phyloP scores from a whole-genome alignment of 345 rosid species.

The Gynandropsis gynandra region DNA sequence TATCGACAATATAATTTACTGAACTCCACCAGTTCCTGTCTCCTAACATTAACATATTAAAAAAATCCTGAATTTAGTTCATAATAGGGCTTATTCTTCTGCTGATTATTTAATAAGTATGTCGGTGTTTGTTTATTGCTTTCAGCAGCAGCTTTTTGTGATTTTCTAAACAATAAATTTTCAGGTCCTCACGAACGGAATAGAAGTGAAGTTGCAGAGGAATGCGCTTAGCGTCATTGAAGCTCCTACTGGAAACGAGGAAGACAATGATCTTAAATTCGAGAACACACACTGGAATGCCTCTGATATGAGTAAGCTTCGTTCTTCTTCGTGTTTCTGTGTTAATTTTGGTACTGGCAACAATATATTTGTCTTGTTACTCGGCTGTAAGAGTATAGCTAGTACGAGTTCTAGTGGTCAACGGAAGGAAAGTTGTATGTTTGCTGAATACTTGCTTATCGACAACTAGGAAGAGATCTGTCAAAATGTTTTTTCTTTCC shows the following conservation, averaged over 20 bases:
- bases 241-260: slow-evolving; percentile 96
- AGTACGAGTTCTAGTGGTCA: too few species aligned
- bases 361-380: too few species aligned
- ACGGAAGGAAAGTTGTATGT: too few species aligned
- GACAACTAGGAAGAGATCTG: neutral
- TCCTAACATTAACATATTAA: slow-evolving; percentile 10
- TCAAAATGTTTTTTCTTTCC: neutral
- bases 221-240: slow-evolving; percentile 97
- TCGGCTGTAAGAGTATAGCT: too few species aligned
- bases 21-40: slow-evolving; percentile 22
- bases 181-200: slow-evolving; percentile 94
- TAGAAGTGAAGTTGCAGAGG: slow-evolving; percentile 95
- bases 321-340: neutral
- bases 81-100: slow-evolving; percentile 12
- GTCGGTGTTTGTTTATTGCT: slow-evolving; percentile 16
- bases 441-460: too few species aligned
- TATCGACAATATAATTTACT: slow-evolving; percentile 1
- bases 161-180: neutral
- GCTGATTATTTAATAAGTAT: slow-evolving; percentile 13
- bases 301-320: slow-evolving; percentile 76
- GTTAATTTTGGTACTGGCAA: too few species aligned
- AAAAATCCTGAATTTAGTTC: neutral
- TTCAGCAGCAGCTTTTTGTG: slow-evolving; percentile 8
- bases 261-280: slow-evolving; percentile 65
- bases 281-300: slow-evolving; percentile 49